Evolutionary conservation across 2,329 filamentous ascomycete species (phyloP).

Genomic region (Thermothelomyces thermophilus): DNA sequence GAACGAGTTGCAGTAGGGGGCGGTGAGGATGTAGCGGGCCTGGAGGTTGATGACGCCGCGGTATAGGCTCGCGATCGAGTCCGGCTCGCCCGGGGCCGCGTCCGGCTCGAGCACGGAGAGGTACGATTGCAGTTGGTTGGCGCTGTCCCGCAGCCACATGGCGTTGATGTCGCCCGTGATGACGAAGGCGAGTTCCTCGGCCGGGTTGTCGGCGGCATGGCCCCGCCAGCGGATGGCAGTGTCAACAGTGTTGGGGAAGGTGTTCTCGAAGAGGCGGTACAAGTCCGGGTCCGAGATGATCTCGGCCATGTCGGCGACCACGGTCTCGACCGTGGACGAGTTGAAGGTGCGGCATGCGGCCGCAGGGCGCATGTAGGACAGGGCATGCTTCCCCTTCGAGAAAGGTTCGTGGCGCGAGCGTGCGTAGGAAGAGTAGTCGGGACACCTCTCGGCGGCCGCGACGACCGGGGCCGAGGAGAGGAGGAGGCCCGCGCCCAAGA

Average conservation of each 20-base stretch:
- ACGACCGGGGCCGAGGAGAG: not conserved
- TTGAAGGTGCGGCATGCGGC: slow-evolving; percentile 74
- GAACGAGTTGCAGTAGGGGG: slow-evolving; percentile 90
- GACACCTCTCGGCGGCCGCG: slow-evolving; percentile 39
- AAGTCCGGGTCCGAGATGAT: slow-evolving; percentile 71
- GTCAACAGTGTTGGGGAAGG: slow-evolving; percentile 69
- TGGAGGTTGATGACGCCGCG: slow-evolving; percentile 73
- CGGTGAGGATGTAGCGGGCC: slow-evolving; percentile 59
- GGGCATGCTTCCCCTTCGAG: slow-evolving; percentile 66
- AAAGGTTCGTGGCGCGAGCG: slow-evolving; percentile 58
- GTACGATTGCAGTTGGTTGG: slow-evolving; percentile 71
- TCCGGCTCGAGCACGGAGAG: slow-evolving; percentile 49
- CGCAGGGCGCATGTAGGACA: slow-evolving; percentile 75
- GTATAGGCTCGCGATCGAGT: slow-evolving; percentile 61
- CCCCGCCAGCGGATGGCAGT: slow-evolving; percentile 67
- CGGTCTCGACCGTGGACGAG: slow-evolving; percentile 67
- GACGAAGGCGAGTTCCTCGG: slow-evolving; percentile 57
- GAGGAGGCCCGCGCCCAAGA: not conserved
- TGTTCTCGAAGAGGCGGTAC: slow-evolving; percentile 63
- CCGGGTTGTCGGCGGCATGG: slow-evolving; percentile 45
- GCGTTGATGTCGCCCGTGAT: slow-evolving; percentile 50
- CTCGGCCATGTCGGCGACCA: slow-evolving; percentile 62
- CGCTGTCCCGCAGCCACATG: slow-evolving; percentile 34
- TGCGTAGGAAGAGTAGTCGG: slow-evolving; percentile 59
- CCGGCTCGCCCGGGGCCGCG: slow-evolving; percentile 26